Conservation (phyloP, 2,329 filamentous ascomycete genomes). For the Sclerotinia borealis region DNA sequence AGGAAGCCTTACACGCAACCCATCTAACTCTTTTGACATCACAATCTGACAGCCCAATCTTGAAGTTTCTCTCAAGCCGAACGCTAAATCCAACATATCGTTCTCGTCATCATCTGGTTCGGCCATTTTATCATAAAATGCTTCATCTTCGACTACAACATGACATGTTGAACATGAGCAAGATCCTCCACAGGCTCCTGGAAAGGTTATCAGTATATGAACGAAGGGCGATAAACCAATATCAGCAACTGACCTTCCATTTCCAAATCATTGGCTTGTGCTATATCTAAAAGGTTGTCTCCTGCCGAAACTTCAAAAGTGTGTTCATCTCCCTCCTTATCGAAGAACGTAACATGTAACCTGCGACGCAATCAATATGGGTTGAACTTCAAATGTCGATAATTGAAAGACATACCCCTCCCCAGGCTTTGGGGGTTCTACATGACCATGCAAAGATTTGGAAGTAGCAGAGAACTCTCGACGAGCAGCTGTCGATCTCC, state of each 20-base stretch:
- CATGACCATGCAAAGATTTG: slow-evolving; percentile 63
- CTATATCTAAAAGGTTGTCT: slow-evolving; percentile 92
- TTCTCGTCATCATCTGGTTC: slow-evolving; percentile 60
- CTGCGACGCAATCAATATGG: slow-evolving; percentile 39
- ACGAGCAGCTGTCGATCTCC: not conserved
- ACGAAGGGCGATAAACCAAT: not conserved
- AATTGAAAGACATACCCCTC: slow-evolving; percentile 64
- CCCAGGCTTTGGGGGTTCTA: slow-evolving; percentile 77
- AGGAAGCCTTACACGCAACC: slow-evolving; percentile 76
- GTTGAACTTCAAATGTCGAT: not conserved
- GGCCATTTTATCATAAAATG: slow-evolving; percentile 56
- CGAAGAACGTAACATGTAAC: slow-evolving; percentile 84
- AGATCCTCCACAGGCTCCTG: slow-evolving; percentile 80
- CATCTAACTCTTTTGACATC: slow-evolving; percentile 88
- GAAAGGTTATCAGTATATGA: slow-evolving; percentile 8
- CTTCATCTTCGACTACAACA: slow-evolving; percentile 60
- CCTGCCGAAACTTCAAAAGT: slow-evolving; percentile 77
- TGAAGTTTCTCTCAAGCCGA: slow-evolving; percentile 67
- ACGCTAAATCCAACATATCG: slow-evolving; percentile 69
- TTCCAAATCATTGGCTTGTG: slow-evolving; percentile 88
- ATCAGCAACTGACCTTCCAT: slow-evolving; percentile 82
- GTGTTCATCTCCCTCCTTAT: slow-evolving; percentile 75
- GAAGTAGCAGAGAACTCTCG: slow-evolving; percentile 59
- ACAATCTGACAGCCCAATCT: slow-evolving; percentile 50
- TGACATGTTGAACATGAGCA: slow-evolving; percentile 74